Base-by-base conservation (phyloP, 2,329 filamentous ascomycete species). In the Teratosphaeria gauchensis region DNA sequence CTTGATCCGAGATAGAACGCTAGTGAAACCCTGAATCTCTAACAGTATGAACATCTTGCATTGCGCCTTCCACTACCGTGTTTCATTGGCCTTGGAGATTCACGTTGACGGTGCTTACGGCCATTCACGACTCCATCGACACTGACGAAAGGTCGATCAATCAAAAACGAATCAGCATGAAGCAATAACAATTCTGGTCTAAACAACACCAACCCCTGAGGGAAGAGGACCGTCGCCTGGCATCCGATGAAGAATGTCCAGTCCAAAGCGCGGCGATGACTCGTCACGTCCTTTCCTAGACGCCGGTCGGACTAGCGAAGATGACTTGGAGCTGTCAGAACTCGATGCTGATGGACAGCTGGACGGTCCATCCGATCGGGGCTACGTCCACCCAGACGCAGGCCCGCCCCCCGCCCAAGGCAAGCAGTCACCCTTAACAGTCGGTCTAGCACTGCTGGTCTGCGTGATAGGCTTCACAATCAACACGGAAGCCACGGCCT, bases 401-500 rank as follows among this genome's bases (percentile, higher is more conserved):
- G 52, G 28, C 35, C 57, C 51, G 3, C 32, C 52, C 1, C 51
- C 51, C 6, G 21, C 54, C 2, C 35, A 51, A 33, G 52, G 33
- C 28, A 55, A 60, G 31, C n/a, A 14, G 12, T 59, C 57, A 9
- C 59, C 63, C 32, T 32, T 62, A 19, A 57, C 61, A 35, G 66
- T 71, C 24, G 66, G 60, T 0, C 24, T 63, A 12, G 64, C 67
- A 3, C 61, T 71, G 31, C 24, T 62, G 2, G 53, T 66, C 21
- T 68, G 67, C 30, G 69, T 72, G 5, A 38, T 66, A 6, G 69
- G 69, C 19, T 68, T 71, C 55, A 64, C 64, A 5, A 60, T 69
- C 58, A 70, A 71, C 61, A 72, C 69, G 28, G 69, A 72, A 64
- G 64, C 69, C 8, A 68, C 66, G 3, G 68, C 67, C 8, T 72